These are phyloP conservation scores for Ascochyta fabae DNA, from an alignment of 2,329 filamentous ascomycete species.

Conservation along the genomic window DNA sequence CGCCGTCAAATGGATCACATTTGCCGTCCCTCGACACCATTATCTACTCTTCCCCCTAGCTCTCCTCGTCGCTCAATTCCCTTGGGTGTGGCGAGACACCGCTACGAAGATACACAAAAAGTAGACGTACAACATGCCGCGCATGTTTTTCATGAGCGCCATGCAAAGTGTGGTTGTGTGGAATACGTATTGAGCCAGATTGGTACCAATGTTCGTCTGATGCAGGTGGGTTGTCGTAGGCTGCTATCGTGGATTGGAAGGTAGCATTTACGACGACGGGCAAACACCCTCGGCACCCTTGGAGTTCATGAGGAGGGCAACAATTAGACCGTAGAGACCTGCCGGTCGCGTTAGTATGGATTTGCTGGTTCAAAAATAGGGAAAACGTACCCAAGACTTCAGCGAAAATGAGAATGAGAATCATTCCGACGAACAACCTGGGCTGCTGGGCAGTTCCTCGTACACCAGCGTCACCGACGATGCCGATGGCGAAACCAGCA, in stretches of 20 bases:
- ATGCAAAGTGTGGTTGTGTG: conserved; percentile 34
- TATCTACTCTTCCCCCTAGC: conserved; percentile 37
- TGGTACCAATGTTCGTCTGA: conserved; percentile 27
- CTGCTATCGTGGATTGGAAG: conserved; percentile 32
- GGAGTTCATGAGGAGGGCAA: conserved; percentile 99
- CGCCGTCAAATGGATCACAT: conserved; percentile 44
- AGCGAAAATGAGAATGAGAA: conserved; percentile 98
- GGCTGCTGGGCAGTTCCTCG: conserved; percentile 85
- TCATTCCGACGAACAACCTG: conserved; percentile 94
- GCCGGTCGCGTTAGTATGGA: conserved; percentile 2
- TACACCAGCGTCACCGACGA: conserved; percentile 80
- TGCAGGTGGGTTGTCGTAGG: conserved; percentile 39
- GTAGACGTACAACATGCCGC: conserved; percentile 46
- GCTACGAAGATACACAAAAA: conserved; percentile 43
- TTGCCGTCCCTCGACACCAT: conserved; percentile 40
- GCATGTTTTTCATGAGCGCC: conserved; percentile 31
- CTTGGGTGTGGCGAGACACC: conserved; percentile 13
- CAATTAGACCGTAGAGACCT: conserved; percentile 99
- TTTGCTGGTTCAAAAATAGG: too few relatives aligned
- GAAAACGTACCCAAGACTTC: conserved; percentile 86
- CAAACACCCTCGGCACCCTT: conserved; percentile 60
- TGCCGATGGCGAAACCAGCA: conserved; percentile 77
- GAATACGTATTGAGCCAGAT: conserved; percentile 27
- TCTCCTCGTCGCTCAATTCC: conserved; percentile 12
- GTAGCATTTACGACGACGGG: conserved; percentile 19